Base-by-base conservation (phyloP, 192 early-diverging fungal genomes). In the Spinellus fusiger region DNA sequence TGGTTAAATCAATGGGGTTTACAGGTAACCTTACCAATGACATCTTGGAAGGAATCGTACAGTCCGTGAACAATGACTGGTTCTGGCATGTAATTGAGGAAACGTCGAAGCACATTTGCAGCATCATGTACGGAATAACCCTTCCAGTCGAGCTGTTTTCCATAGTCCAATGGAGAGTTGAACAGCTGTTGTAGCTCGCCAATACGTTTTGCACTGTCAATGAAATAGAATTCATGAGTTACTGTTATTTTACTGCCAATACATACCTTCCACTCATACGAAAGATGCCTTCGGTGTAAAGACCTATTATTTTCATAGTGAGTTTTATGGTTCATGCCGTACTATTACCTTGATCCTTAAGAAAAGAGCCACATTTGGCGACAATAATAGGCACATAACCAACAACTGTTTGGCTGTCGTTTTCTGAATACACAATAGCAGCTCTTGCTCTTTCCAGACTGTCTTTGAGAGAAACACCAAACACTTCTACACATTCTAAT, bases 121-220 rank as follows among this genome's bases (percentile, higher is more conserved):
- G 85, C 83, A 65, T 91, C 89, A 64, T 91, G 89, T 16, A 89
- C 80, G 5, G 85, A 84, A 67, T 83, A 91, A 9, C 82, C 80
- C 22, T 70, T 53, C 85, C 85, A 89, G 51, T 84, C 82, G 26
- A 82, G 52, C 64, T 80, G 70, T 23, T 81, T 78, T 0, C 89
- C 89, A 60, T 87, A 88, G 16, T 72, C 70, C 5, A 85, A 82
- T 47, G 78, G 74, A 9, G 79, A 70, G 64, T 88, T 84, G 56
- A 90, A 90, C 34, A 75, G 72, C 29, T 79, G 73, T 54, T 90
- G 89, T 37, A 90, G 72, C 71, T 84, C 75, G 38, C 83, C 77
- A 40, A 88, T 83, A 18, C 89, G 79, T 69, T 83, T 84, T 40
- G 87, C 82, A 53, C 85, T 85, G 27, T 82, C 80, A 57, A 49